Base-by-base conservation (phyloP, 768 basidiomycete genomes). In the Hericium rajendrae region DNA sequence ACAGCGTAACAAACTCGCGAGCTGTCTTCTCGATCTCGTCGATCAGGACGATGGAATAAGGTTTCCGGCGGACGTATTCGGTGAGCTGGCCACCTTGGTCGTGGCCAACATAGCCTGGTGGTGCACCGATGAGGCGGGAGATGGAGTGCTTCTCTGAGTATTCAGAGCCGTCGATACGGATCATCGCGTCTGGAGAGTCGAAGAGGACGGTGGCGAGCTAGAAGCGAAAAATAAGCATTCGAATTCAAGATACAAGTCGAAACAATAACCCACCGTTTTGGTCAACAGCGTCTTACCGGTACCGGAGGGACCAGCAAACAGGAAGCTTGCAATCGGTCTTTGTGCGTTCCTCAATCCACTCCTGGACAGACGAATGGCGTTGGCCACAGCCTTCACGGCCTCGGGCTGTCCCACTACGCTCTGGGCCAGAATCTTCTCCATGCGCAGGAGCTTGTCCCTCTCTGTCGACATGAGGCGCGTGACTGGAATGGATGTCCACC, bases 401-500 rank as follows among this genome's bases (percentile, higher is more conserved):
- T 94, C 88, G 1, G 82, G 81, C 69, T 98, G 95, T 0, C 95
- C 94, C 48, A 97, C 85, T 18, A 97, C 91, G 39, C 80, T 82
- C 55, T 78, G 72, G 22, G 82, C 74, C 41, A 99, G 75, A 38
- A 87, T 79, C 68, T 86, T 88, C 72, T 98, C 95, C 86, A 98
- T 84, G 65, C 77, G 74, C 41, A 93, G 71, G 26, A 93, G 73
- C 71, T 95, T 94, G 68, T 97, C 92, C 70, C 85, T 86, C 73
- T 98, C 90, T 1, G 88, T 83, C n/a, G 88, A 86, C 75, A 92
- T 79, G 40, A 97, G 75, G 20, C 87, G 78, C 28, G 88, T 88
- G 12, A 95, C 88, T 2, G 95, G 95, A 56, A 98, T 91, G 46
- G 84, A 85, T 3, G 93, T 95, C 94, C 94, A 97, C 57, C 88